Conservation (phyloP, 1,139 yeast species). For the Saccharomycopsis crataegensis region DNA sequence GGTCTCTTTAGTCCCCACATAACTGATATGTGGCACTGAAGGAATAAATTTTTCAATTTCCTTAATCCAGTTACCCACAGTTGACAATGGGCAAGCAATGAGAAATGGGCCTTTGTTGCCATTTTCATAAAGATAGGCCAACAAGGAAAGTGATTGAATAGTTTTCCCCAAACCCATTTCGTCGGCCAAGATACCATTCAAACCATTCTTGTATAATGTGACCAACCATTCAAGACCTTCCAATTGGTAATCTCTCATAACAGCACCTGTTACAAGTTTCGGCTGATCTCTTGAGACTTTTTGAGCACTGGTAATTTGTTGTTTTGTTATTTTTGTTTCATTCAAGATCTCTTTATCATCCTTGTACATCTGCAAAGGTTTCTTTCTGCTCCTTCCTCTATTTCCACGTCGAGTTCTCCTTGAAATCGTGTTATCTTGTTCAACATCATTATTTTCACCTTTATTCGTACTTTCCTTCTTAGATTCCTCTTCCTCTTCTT, state of each 20-base stretch:
- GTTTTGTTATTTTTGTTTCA: constrained; percentile 21
- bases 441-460: neutral
- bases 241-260: constrained; percentile 73
- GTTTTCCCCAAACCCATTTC: constrained; percentile 98
- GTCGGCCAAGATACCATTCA: constrained; percentile 92
- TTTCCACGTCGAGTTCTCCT: constrained; percentile 7
- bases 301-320: constrained; percentile 20
- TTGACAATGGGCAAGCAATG: constrained; percentile 81
- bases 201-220: constrained; percentile 83
- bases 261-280: constrained; percentile 53
- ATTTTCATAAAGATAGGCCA: constrained; percentile 71
- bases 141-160: constrained; percentile 71
- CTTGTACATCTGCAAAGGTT: constrained; percentile 10
- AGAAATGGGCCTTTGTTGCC: constrained; percentile 80
- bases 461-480: constrained; percentile 12
- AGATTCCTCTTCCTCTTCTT: constrained; percentile 21
- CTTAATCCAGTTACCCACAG: constrained; percentile 74
- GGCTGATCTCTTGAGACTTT: constrained; percentile 45
- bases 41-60: constrained; percentile 78
- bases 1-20: constrained; percentile 56
- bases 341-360: constrained; percentile 17
- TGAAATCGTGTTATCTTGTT: neutral
- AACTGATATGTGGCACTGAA: constrained; percentile 49
- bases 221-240: constrained; percentile 90
- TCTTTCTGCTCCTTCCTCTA: constrained; percentile 20